A percentile compares a stretch with the other conserved stretches of the same genome.
Evolutionary conservation across 805 yeast species (phyloP).

Genomic region (Metschnikowia cubensis): DNA sequence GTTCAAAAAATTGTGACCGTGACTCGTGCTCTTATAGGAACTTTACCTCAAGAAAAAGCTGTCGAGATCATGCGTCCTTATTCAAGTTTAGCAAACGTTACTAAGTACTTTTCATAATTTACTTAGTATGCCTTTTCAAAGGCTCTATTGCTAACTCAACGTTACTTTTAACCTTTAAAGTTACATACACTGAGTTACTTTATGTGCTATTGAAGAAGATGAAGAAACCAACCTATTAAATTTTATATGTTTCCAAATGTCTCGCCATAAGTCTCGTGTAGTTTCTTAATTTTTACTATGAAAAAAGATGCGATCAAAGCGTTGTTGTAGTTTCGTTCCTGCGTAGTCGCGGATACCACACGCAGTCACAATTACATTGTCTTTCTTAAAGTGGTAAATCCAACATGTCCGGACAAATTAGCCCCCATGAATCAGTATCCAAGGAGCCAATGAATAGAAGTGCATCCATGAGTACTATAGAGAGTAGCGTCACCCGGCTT

Average conservation of each 20-base stretch:
- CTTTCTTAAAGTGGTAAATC: constrained; percentile 1
- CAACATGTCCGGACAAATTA: constrained; percentile 2
- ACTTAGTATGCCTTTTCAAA: neutral
- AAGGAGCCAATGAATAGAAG: constrained; percentile 6
- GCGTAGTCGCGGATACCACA: constrained; percentile 1
- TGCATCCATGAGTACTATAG: constrained; percentile 50
- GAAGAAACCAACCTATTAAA: neutral
- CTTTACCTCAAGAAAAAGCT: constrained; percentile 68
- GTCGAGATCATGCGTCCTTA: constrained; percentile 61
- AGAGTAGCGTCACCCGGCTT: constrained; percentile 71
- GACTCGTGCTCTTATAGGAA: constrained; percentile 58
- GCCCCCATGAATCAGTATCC: neutral
- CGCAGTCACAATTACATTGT: constrained; percentile 5
- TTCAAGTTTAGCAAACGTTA: constrained; percentile 55
- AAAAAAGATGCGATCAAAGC: neutral
- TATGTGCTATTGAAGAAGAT: neutral
- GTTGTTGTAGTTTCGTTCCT: neutral
- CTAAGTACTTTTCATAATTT: constrained; percentile 48
- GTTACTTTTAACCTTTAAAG: neutral
- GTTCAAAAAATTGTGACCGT: constrained; percentile 62
- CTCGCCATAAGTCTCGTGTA: neutral
- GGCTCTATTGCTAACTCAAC: neutral
- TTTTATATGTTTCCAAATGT: neutral
- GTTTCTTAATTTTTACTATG: neutral
- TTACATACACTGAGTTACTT: neutral